Base-by-base conservation (phyloP, 345 rosid genomes). In the Psidium friedrichsthalianum region DNA sequence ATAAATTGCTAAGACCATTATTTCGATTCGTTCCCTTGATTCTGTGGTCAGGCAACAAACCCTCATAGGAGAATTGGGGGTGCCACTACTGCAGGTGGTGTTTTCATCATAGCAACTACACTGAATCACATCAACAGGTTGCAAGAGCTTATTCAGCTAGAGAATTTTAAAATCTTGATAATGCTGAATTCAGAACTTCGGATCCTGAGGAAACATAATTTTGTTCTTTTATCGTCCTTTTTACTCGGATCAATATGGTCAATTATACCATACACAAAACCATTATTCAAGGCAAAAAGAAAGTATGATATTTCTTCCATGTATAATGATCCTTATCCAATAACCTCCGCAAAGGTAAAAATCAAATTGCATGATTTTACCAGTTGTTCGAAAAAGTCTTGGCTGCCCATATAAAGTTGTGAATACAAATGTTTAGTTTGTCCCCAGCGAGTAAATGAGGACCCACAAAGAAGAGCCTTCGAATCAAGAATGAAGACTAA, bases 381-480 rank as follows among this genome's bases (percentile, higher is more conserved):
- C 99, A 3, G 99, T 96, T 74, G 98, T 93, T 87, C 97, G 91
- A 91, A 95, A 95, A 95, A 3, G 5, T 92, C 97, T 93, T 80
- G 96, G 97, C 86, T 90, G 90, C 83, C 96, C 98, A 90, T 95
- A 87, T 84, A 92, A 87, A 74, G 96, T 95, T 86, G 99, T 94
- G 91, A 96, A 96, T 86, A 95, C 93, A 91, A 94, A 95, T 83
- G 95, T 89, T 87, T 94, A 93, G 89, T 91, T 90, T 88, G 96
- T 91, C 49, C 98, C 98, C 98, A 93, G 82, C 87, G 78, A 90
- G 57, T 47, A 81, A 82, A 87, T 42, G 58, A 51, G 80, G 58
- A 83, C 58, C 81, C 51, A 86, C 51, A 36, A 55, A 80, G 69
- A 55, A 20, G 29, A 49, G 24, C 16, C 36, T 74, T 74, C 47